Base-by-base conservation (phyloP, 176 grass and related monocot species). In the Canna indica region DNA sequence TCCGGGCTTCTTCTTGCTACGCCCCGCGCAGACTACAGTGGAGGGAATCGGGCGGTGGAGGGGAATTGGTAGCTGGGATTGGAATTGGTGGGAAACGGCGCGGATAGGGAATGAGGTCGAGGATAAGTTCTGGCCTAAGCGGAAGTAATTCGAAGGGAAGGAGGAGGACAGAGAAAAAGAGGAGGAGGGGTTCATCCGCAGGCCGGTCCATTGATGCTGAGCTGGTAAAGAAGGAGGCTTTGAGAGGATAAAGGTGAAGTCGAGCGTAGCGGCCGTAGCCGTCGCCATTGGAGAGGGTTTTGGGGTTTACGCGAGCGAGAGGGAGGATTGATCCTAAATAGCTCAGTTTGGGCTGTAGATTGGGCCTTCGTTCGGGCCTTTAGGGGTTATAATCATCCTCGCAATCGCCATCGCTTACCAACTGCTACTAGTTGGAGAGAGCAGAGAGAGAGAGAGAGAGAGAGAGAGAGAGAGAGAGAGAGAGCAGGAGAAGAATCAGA, bases 1-100 rank as follows among this genome's bases (percentile, higher is more conserved):
- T 1, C 85, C 78, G 3, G 73, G 11, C 73, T 80, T 82, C 77
- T 92, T 97, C 89, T 92, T 97, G 78, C 90, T 87, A 50, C 88
- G 94, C 3, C 93, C 93, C 0, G 88, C 88, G 66, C 35, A 82
- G 67, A 70, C 82, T 15, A 83, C 72, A 24, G 81, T 81, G 52
- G 70, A 59, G 29, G 66, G 65, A 38, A 66, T 4, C 18, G 39
- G 41, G 56, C n/a, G 87, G 83, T n/a, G 61, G 67, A 28, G 44
- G 72, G 1, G 31, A 47, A 67, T 20, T 57, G 18, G 50, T 30
- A 15, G 56, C 33, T 20, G 39, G 68, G 54, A 58, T 36, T 57
- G 52, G 52, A 56, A 38, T 71, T 45, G 26, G 67, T 50, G 77
- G 70, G 74, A 68, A 67, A 46, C 61, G 80, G 64, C 87, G 75